These are phyloP conservation scores for Rhizopus stolonifer DNA, from an alignment of 371 early-diverging fungal genomes.

Conservation along the genomic window DNA sequence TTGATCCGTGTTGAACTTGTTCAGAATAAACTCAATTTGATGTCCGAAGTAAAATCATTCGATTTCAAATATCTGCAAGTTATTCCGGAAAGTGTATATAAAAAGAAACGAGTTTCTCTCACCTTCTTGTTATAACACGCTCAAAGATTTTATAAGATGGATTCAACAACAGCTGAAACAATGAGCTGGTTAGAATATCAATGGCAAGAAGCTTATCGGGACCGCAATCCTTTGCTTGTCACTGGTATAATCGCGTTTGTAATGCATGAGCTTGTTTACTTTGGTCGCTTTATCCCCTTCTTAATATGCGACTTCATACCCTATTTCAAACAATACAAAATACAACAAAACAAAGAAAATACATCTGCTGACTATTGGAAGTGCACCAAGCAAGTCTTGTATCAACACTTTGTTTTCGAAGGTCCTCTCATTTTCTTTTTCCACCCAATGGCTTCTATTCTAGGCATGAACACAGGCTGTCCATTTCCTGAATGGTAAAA, in stretches of 20 bases:
- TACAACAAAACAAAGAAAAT: conserved; percentile 78
- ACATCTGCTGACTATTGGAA: conserved; percentile 71
- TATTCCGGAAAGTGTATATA: no score
- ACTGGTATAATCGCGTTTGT: conserved; percentile 65
- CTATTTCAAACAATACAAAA: conserved; percentile 76
- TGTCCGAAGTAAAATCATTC: no score
- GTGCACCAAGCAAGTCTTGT: conserved; percentile 70
- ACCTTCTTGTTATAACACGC: neutral
- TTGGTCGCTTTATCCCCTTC: conserved; percentile 77
- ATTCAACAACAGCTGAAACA: conserved; percentile 2
- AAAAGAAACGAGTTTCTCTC: neutral
- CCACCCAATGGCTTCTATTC: conserved; percentile 76
- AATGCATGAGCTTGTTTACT: conserved; percentile 80
- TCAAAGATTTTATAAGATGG: conserved; percentile 1
- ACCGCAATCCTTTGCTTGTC: conserved; percentile 68
- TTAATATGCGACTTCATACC: conserved; percentile 71
- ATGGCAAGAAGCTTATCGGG: conserved; percentile 68
- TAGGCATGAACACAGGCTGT: conserved; percentile 82
- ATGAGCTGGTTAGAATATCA: conserved; percentile 17
- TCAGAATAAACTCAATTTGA: no score
- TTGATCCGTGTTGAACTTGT: no score
- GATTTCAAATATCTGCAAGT: no score
- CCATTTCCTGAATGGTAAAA: conserved; percentile 84
- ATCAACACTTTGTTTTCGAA: conserved; percentile 75
- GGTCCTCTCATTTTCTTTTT: conserved; percentile 85